Evolutionary conservation across 2,329 filamentous ascomycete species (phyloP), one percentile per base, ranked within the genome.

Genomic region (Periglandula ipomoeae): DNA sequence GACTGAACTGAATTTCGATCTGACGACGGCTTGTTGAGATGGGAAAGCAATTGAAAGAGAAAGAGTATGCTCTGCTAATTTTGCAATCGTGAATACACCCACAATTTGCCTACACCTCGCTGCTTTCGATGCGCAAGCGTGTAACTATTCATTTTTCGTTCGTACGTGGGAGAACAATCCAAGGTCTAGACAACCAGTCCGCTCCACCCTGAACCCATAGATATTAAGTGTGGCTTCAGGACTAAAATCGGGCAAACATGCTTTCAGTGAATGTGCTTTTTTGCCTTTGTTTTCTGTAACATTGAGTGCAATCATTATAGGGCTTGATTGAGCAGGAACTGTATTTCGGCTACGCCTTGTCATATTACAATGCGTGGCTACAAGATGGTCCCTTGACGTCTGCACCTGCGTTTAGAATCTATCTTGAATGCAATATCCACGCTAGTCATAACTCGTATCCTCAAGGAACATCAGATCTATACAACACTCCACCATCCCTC

Each of bases 131-230:
- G 73, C 75, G 72, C 74, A 70, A 65, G 71, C 66, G 70, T 75
- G 77, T 79, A 70, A 79, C 77, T 72, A 77, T 76, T 61, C 64
- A 67, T 64, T 70, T 72, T 60, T 71, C 69, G 68, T 71, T 80
- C 76, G 75, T 74, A 76, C 64, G 76, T 81, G 78, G 78, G 74
- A 81, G 75, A 81, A 72, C 59, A 74, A 80, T 61, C 68, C 66
- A 65, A 73, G 78, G 78, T 76, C 78, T 81, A 81, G 78, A 82
- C 78, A 81, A 76, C 78, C 78, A 62, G 76, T 79, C 77, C 74
- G 69, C 73, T 82, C 78, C 78, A 81, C 78, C 78, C 78, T 78
- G 77, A 68, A 74, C 70, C 68, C 71, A 76, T 74, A 69, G 72
- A 75, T 22, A 23, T 52, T 55, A 46, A 66, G 71, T 80, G 74